Evolutionary conservation across 176 grass and related monocot species (phyloP).

Genomic region (Hyparrhenia diplandra): DNA sequence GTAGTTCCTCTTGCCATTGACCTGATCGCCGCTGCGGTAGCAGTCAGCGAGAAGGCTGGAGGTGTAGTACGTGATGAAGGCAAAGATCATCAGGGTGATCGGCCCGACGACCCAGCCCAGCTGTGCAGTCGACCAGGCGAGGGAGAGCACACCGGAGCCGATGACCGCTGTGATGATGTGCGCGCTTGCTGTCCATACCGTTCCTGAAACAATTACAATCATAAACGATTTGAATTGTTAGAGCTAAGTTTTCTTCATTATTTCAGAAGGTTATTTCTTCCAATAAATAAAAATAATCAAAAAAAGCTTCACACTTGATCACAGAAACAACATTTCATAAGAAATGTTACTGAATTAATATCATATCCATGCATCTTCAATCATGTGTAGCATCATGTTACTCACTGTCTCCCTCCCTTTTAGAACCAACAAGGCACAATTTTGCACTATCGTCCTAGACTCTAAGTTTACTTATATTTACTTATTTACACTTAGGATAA

Average conservation of each 20-base stretch:
- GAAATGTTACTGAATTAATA: neutral
- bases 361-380: neutral
- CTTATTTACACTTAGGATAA: no score
- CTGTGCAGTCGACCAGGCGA: constrained; percentile 83
- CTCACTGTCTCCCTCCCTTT: neutral
- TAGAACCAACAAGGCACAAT: neutral
- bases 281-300: neutral
- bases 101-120: constrained; percentile 78
- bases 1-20: constrained; percentile 66
- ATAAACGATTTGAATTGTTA: neutral
- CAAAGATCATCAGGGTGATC: constrained; percentile 56
- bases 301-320: neutral
- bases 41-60: constrained; percentile 78
- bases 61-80: constrained; percentile 79
- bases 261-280: neutral
- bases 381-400: neutral
- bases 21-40: constrained; percentile 62
- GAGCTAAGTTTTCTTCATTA: neutral
- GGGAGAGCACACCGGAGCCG: constrained; percentile 89
- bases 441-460: neutral
- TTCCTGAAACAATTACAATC: constrained; percentile 40
- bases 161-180: constrained; percentile 97
- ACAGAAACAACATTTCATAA: neutral
- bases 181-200: constrained; percentile 76
- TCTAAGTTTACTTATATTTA: no score